Evolutionary conservation across 164 flowering plant species (phyloP), one percentile per base, ranked within the genome.

Genomic region (Tinospora cordifolia): DNA sequence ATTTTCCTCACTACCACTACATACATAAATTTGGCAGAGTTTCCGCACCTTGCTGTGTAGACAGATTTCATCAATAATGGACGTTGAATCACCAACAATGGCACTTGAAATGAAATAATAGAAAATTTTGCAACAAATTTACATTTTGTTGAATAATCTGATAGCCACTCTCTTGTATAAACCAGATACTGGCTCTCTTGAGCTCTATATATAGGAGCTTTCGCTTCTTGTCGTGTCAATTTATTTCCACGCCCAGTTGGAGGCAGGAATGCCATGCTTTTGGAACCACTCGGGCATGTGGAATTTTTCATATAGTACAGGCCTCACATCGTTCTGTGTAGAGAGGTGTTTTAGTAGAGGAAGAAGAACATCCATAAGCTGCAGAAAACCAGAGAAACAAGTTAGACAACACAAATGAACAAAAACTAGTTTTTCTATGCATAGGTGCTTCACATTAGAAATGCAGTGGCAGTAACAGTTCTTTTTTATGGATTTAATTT

Each of bases 221-320:
- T 17, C 22, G 59, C 59, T 51, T 51, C 59, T 14, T n/a, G n/a
- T 51, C 59, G 19, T 51, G 9, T 25, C 3, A 8, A 2, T 41
- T 7, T 25, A 24, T n/a, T 25, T 38, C 11, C 63, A 68, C 58
- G 85, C 76, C 85, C 80, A 81, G 71, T 76, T 63, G 11, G 87
- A 71, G 19, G 85, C 67, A 40, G 97, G 95, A 34, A 93, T 90
- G 30, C 95, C 94, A 26, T 93, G 97, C 71, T 82, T 90, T 65
- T 85, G 87, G 79, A 93, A 93, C 98, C 97, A 93, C 70, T 93
- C 96, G 7, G 92, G 93, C 97, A 93, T 93, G 83, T 76, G 97
- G 74, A 88, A 93, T 58, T 79, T 87, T 70, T 93, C 96, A 72
- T 90, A 82, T 0, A 93, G 87, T 15, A 76, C 78, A 49, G 93